These are phyloP conservation scores for Pelargonium fulgidum DNA, from an alignment of 441 rosid species.

Conservation along the genomic window DNA sequence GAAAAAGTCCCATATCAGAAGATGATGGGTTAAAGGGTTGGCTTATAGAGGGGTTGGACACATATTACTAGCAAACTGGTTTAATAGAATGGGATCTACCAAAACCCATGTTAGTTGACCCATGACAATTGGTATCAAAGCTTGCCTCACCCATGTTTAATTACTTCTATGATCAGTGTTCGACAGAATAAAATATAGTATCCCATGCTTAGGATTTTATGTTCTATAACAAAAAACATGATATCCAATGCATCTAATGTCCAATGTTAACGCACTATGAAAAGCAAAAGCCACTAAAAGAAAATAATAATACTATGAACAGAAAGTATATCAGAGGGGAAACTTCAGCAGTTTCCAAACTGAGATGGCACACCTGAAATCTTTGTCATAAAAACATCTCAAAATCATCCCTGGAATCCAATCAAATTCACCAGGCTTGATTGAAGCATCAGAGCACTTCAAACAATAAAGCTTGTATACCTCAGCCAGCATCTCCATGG, in stretches of 20 bases:
- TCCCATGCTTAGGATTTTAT: neutral
- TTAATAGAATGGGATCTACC: too few relatives aligned
- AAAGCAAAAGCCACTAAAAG: neutral
- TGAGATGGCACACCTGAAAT: conserved; percentile 54
- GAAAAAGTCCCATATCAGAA: too few relatives aligned
- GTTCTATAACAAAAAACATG: neutral
- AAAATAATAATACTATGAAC: neutral
- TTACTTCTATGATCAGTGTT: neutral
- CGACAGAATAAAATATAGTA: neutral
- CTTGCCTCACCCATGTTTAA: too few relatives aligned
- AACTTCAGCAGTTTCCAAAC: neutral
- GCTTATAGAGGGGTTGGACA: too few relatives aligned
- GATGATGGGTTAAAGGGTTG: too few relatives aligned
- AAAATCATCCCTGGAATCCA: conserved; percentile 98
- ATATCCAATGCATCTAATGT: neutral
- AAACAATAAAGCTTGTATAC: conserved; percentile 61
- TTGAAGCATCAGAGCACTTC: conserved; percentile 44
- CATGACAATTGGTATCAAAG: too few relatives aligned
- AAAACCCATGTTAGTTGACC: too few relatives aligned
- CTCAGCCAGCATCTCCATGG: conserved; percentile 91
- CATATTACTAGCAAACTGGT: too few relatives aligned
- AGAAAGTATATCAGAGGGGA: neutral
- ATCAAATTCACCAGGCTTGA: conserved; percentile 49
- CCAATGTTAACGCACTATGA: neutral
- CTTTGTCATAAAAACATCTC: conserved; percentile 94